Evolutionary conservation across 345 rosid species (phyloP).

Genomic region (Luvunga scandens): DNA sequence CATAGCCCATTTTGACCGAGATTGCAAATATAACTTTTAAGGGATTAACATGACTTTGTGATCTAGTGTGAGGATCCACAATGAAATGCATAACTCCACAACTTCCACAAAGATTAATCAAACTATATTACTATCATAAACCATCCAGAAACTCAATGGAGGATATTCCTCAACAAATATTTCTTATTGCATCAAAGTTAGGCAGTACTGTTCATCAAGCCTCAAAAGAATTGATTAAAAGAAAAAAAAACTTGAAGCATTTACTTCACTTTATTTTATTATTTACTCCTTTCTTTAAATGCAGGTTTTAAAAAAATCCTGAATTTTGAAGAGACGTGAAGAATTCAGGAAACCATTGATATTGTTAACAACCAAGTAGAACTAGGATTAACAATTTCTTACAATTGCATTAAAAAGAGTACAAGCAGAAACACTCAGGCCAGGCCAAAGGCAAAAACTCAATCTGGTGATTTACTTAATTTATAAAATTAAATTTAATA

Average conservation of each 20-base stretch:
- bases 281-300: neutral
- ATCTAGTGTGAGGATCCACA: neutral
- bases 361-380: neutral
- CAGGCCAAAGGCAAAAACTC: neutral
- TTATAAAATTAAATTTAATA: neutral
- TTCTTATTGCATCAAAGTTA: neutral
- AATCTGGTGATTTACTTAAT: neutral
- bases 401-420: neutral
- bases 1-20: conserved; percentile 2
- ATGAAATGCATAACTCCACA: neutral
- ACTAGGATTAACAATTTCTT: neutral
- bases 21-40: neutral
- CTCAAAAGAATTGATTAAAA: neutral
- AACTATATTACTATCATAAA: neutral
- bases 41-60: neutral
- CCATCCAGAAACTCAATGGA: neutral
- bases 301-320: neutral
- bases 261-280: neutral
- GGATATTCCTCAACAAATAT: neutral
- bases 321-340: neutral
- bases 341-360: neutral
- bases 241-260: neutral
- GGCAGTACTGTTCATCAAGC: neutral
- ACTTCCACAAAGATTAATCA: neutral
- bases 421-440: neutral